Evolutionary conservation across 345 rosid genomes (phyloP).

Genomic region (Gossypium turneri): DNA sequence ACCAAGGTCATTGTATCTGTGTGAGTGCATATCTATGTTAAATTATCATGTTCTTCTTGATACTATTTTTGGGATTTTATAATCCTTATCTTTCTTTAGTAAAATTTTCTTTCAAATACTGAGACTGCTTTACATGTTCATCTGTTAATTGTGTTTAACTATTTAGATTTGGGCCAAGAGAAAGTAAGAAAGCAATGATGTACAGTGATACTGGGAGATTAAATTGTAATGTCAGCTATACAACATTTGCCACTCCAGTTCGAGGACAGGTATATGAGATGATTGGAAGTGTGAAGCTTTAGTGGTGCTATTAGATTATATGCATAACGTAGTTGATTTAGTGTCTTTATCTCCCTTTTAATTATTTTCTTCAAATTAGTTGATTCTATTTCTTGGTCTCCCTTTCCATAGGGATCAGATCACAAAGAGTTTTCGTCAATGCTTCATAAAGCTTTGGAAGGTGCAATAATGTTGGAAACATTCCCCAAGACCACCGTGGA

Average conservation of each 20-base stretch:
- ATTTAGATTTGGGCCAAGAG: slow-evolving; percentile 94
- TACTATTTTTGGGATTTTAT: slow-evolving; percentile 5
- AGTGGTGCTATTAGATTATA: neutral
- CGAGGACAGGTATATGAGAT: slow-evolving; percentile 61
- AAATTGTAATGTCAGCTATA: slow-evolving; percentile 83
- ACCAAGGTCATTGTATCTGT: slow-evolving; percentile 95
- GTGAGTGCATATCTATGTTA: slow-evolving; percentile 46
- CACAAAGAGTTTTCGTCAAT: slow-evolving; percentile 72
- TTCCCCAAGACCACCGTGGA: slow-evolving; percentile 96
- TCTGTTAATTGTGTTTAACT: neutral
- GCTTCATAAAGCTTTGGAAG: slow-evolving; percentile 95
- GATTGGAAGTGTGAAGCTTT: neutral
- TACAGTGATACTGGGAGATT: slow-evolving; percentile 76
- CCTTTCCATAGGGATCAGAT: slow-evolving; percentile 58
- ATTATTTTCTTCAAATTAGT: slow-evolving; percentile 3
- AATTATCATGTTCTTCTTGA: neutral
- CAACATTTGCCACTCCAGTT: slow-evolving; percentile 68
- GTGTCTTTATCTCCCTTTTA: neutral
- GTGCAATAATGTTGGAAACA: slow-evolving; percentile 73
- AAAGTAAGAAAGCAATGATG: slow-evolving; percentile 93
- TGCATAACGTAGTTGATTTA: slow-evolving; percentile 5
- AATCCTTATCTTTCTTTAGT: neutral
- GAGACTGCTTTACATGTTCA: neutral
- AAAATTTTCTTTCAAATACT: neutral
- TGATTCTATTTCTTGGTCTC: slow-evolving; percentile 14